These are phyloP conservation scores for Penicillium herquei DNA, from an alignment of 495 filamentous ascomycete genomes.

Conservation along the genomic window DNA sequence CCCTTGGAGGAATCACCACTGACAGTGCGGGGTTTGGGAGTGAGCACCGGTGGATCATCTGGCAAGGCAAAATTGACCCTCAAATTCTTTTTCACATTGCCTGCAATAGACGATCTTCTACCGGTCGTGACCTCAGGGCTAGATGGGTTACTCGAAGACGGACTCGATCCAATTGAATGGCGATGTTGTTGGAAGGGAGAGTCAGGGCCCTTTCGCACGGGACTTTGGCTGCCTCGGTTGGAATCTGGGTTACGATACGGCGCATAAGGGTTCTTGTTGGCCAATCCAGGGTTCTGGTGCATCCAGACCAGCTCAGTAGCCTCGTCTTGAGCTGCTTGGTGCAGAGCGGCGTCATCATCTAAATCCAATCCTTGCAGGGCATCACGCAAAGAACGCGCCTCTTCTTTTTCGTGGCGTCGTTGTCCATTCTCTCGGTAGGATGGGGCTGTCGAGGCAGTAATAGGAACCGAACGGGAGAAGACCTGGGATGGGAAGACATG, in stretches of 20 bases:
- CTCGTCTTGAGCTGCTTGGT: conserved; percentile 77
- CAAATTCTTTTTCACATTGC: conserved; percentile 33
- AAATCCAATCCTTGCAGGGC: conserved; percentile 80
- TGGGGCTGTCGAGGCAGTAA: conserved; percentile 46
- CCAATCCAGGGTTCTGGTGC: conserved; percentile 67
- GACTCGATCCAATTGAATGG: conserved; percentile 19
- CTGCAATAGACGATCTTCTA: conserved; percentile 22
- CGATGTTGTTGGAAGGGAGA: conserved; percentile 16
- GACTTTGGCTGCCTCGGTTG: conserved; percentile 55
- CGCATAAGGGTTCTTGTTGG: conserved; percentile 53
- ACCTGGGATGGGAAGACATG: conserved; percentile 44
- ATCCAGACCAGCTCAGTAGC: conserved; percentile 85
- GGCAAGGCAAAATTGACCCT: conserved; percentile 44
- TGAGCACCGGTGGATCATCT: conserved; percentile 7
- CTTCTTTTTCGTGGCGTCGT: conserved; percentile 84
- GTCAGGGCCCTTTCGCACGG: conserved; percentile 33
- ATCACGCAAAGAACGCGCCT: conserved; percentile 71
- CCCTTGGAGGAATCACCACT: conserved; percentile 42
- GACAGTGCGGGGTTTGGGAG: conserved; percentile 32
- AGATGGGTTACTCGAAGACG: conserved; percentile 25
- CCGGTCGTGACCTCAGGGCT: conserved; percentile 20
- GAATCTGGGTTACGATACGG: conserved; percentile 58
- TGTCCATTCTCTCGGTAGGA: conserved; percentile 77
- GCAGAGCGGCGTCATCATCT: conserved; percentile 65
- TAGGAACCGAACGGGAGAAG: conserved; percentile 19